These are phyloP conservation scores for Linanthus parryae DNA, from an alignment of 148 eudicot genomes.

Conservation along the genomic window DNA sequence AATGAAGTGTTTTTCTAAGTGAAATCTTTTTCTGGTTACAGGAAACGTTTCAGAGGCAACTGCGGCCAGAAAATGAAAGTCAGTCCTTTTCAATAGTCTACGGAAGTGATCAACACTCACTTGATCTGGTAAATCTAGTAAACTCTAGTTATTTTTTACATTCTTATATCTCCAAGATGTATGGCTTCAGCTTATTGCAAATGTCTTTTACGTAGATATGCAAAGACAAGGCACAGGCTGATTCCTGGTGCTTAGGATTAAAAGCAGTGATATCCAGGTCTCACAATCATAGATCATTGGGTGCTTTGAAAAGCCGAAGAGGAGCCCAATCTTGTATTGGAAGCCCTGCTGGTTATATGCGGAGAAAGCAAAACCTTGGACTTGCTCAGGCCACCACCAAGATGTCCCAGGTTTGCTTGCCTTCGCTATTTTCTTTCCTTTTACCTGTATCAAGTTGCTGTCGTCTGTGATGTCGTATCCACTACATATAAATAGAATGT, in stretches of 20 bases:
- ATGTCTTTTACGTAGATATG: conserved; percentile 23
- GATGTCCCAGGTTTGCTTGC: conserved; percentile 27
- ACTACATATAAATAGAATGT: not conserved
- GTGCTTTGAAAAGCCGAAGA: conserved; percentile 15
- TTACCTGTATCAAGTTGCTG: not conserved
- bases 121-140: conserved; percentile 28
- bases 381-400: conserved; percentile 17
- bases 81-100: conserved; percentile 31
- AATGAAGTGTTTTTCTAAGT: no score
- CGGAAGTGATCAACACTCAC: conserved; percentile 25
- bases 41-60: conserved; percentile 19
- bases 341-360: conserved; percentile 31
- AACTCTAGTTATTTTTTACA: not conserved
- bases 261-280: conserved; percentile 27
- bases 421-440: not conserved
- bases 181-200: not conserved
- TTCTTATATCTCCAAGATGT: not conserved
- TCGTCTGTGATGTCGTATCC: not conserved
- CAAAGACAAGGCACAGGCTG: conserved; percentile 40
- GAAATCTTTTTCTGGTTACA: conserved; percentile 3
- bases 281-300: conserved; percentile 9
- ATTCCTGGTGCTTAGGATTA: conserved; percentile 35
- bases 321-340: conserved; percentile 29
- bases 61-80: conserved; percentile 29
- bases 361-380: conserved; percentile 30